A percentile compares a stretch with the other conserved stretches of the same genome.
Evolutionary conservation across 139 green algal genomes (phyloP).

Genomic region (Closterium sp.): DNA sequence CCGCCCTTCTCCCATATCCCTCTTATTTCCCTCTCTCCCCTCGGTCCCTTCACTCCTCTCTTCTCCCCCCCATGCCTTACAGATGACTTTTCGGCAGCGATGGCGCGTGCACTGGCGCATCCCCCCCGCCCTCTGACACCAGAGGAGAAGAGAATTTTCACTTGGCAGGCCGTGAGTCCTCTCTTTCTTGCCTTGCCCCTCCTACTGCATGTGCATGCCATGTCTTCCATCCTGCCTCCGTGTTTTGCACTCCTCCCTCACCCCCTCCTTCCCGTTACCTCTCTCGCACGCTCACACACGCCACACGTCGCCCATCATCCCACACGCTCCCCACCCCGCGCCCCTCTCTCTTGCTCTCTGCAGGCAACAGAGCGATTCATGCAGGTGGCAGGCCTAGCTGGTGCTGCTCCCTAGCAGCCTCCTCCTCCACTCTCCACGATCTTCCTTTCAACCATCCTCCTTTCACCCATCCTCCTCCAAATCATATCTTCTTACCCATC

Average conservation of each 20-base stretch:
- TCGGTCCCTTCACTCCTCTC: neutral
- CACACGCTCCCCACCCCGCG: neutral
- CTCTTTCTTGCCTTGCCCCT: no score
- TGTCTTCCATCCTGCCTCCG: neutral
- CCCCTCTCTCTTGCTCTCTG: neutral
- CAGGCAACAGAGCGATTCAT: conserved; percentile 36
- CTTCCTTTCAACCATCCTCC: no score
- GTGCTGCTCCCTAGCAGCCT: no score
- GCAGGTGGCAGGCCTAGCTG: conserved; percentile 6
- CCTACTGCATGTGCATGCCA: no score
- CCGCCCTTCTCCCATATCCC: neutral
- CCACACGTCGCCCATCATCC: neutral
- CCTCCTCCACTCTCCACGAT: no score
- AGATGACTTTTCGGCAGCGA: conserved; percentile 21
- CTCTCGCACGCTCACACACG: neutral
- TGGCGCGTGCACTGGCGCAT: neutral
- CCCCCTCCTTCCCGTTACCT: neutral
- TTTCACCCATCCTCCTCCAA: no score
- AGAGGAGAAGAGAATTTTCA: conserved; percentile 35
- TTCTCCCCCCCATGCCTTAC: neutral
- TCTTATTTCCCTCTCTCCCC: neutral
- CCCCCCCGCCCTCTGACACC: conserved; percentile 11
- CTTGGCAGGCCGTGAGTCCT: conserved; percentile 33
- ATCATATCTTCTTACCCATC: no score
- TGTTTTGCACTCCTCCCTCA: neutral